phyloP scores from a whole-genome alignment of 148 eudicot species.

The Rhododendron henanense region DNA sequence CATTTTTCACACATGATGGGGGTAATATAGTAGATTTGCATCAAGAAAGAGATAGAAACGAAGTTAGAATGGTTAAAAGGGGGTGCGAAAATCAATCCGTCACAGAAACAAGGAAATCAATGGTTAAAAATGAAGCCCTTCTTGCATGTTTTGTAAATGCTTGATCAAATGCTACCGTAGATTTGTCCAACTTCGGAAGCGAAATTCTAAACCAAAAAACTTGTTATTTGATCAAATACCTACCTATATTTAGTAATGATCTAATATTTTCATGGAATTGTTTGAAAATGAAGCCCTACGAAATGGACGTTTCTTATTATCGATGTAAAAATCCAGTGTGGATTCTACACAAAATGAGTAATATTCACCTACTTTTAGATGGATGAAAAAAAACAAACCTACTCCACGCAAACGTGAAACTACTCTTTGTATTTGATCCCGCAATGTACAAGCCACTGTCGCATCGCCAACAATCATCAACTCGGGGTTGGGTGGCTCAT shows the following conservation, averaged over 20 bases:
- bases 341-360: neutral
- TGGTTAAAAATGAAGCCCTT: no score
- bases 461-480: neutral
- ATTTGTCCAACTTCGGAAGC: neutral
- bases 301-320: neutral
- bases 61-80: neutral
- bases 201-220: no score
- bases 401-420: neutral
- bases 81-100: neutral
- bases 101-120: neutral
- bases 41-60: neutral
- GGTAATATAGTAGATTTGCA: neutral
- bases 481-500: neutral
- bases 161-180: neutral
- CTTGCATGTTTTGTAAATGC: neutral
- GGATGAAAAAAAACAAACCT: neutral
- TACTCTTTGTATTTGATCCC: no score
- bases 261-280: no score
- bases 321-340: no score
- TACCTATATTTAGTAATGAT: no score
- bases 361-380: neutral
- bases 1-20: no score
- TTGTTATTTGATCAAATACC: neutral
- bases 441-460: neutral
- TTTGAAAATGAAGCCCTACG: neutral